These are phyloP conservation scores for Globisporangium polare DNA, from an alignment of 352 stramenopile genomes.

Conservation along the genomic window DNA sequence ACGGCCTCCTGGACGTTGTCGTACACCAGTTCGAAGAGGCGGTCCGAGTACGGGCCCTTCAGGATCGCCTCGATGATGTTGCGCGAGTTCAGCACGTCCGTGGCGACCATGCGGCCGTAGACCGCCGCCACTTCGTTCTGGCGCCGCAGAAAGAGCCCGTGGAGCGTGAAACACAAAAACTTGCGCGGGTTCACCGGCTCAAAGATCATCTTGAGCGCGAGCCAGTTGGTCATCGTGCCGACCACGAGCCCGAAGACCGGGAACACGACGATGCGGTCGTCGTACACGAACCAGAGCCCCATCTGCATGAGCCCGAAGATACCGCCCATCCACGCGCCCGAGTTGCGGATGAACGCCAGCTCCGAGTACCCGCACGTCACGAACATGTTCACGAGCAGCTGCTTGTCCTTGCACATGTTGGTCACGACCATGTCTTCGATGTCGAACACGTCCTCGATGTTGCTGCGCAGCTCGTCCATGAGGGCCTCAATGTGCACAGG, in stretches of 20 bases:
- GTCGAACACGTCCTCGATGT: slow-evolving; percentile 95
- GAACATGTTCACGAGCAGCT: slow-evolving; percentile 95
- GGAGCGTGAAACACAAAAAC: slow-evolving; percentile 89
- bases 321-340: slow-evolving; percentile 88
- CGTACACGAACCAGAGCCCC: slow-evolving; percentile 85
- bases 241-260: slow-evolving; percentile 94
- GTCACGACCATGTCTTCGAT: slow-evolving; percentile 94
- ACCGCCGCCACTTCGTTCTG: slow-evolving; percentile 89
- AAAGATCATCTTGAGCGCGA: slow-evolving; percentile 94
- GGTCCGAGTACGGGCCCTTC: slow-evolving; percentile 83
- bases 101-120: slow-evolving; percentile 82
- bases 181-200: slow-evolving; percentile 84
- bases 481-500: slow-evolving; percentile 90
- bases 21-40: slow-evolving; percentile 85
- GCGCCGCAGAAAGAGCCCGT: slow-evolving; percentile 93
- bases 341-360: slow-evolving; percentile 90
- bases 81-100: slow-evolving; percentile 83
- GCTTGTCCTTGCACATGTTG: slow-evolving; percentile 94
- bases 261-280: slow-evolving; percentile 81
- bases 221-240: slow-evolving; percentile 96
- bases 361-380: slow-evolving; percentile 90
- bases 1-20: slow-evolving; percentile 86
- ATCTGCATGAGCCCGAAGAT: slow-evolving; percentile 89
- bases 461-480: slow-evolving; percentile 94
- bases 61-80: slow-evolving; percentile 90